These are phyloP conservation scores for Spiraea crenata DNA, from an alignment of 331 rosid species.

Conservation along the genomic window DNA sequence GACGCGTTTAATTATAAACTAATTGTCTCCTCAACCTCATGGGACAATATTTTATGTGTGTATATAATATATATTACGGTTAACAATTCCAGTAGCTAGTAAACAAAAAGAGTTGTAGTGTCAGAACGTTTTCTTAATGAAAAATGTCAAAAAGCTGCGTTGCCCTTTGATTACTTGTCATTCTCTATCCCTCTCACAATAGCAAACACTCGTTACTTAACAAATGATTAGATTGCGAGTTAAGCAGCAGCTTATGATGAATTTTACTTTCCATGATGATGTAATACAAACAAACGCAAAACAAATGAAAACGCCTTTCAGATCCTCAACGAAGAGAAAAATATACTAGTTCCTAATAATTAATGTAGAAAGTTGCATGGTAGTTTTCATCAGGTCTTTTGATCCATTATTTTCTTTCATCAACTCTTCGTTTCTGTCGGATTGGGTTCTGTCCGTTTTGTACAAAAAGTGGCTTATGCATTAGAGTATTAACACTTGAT, in stretches of 20 bases:
- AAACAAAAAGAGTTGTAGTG: background rate
- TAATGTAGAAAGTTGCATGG: background rate
- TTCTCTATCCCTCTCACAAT: background rate
- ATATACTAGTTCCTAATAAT: too few relatives aligned
- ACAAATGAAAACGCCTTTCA: background rate
- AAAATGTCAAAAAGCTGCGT: background rate
- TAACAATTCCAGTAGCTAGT: background rate
- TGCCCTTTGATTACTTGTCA: background rate
- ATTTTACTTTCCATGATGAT: background rate
- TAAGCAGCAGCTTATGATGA: too few relatives aligned
- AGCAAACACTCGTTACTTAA: background rate
- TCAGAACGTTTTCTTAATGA: background rate
- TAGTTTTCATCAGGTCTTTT: conserved; percentile 9
- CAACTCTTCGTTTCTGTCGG: background rate
- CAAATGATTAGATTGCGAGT: background rate
- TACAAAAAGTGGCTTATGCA: background rate
- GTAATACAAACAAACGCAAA: background rate
- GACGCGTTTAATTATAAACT: too few relatives aligned
- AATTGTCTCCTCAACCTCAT: too few relatives aligned
- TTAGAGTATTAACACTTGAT: too few relatives aligned
- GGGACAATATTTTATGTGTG: too few relatives aligned
- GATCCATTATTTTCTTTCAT: background rate
- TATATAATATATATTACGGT: too few relatives aligned
- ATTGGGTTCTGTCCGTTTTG: background rate
- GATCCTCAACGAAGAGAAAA: background rate